Base-by-base conservation (phyloP, 179 eudicot genomes). In the Camellia oleifera region DNA sequence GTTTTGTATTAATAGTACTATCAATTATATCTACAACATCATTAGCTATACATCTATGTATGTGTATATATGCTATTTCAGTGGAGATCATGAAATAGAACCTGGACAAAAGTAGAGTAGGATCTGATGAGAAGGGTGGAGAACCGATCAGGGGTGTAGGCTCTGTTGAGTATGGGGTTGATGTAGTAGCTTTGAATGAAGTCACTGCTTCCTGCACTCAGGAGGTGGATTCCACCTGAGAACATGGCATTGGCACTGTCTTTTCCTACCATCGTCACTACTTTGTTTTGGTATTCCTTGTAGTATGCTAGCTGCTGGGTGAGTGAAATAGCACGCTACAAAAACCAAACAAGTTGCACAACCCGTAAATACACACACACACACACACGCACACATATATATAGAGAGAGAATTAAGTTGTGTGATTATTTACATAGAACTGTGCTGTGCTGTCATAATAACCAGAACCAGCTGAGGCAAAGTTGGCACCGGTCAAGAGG, bases 151-250 rank as follows among this genome's bases (percentile, higher is more conserved):
- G 92, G 86, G n/a, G 87, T 53, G 85, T 91, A 90, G 60, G 80
- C 11, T 79, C 86, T 83, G 81, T 84, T 82, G 60, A 96, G 87
- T 48, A 88, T 46, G 66, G 98, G 94, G 62, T 90, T 88, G 79
- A 96, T 88, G 88, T 96, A 92, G 81, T 92, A 96, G 82, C 94
- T 96, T 78, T 96, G 98, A 44, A 94, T 80, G 86, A 92, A 94
- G 84, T 96, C 99, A 80, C 98, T 96, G 88, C 89, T 94, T 61
- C 99, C 99, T 68, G 97, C 96, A 85, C 99, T 94, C 64, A 94
- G 50, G 9, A 96, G 85, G 77, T 96, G 95, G 68, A 96, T 78
- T 67, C 88, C 97, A 11, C 86, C 87, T 15, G 92, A 84, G 78
- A 92, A 90, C 75, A 90, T 91, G 5, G 69, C 62, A 57, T 90